Evolutionary conservation across 2,329 filamentous ascomycete species (phyloP).

Genomic region (Epichloe hybrida): DNA sequence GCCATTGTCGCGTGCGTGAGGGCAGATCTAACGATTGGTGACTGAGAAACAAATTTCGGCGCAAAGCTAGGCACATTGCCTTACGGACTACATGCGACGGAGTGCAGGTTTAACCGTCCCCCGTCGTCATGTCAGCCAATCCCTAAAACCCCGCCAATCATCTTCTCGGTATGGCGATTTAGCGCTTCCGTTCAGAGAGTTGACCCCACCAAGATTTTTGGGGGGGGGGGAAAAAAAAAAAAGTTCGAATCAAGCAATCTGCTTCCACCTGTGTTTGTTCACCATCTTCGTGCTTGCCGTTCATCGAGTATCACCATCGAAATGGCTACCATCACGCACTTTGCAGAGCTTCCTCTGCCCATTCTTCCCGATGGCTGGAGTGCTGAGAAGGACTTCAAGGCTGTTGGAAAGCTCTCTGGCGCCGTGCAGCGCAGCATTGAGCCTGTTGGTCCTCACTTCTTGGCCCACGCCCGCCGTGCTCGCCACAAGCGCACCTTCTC

Average conservation of each 20-base stretch:
- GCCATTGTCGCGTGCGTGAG: constrained; percentile 36
- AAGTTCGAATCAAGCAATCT: background rate
- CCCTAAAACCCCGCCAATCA: background rate
- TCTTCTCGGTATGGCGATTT: background rate
- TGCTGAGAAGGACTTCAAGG: constrained; percentile 85
- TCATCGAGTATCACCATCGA: constrained; percentile 6
- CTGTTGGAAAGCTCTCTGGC: constrained; percentile 60
- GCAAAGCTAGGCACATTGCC: background rate
- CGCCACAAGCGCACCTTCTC: constrained; percentile 96
- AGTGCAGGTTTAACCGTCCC: constrained; percentile 13
- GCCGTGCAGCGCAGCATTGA: constrained; percentile 81
- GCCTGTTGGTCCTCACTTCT: constrained; percentile 93
- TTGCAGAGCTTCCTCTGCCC: constrained; percentile 52
- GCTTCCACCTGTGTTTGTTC: background rate
- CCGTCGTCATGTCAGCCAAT: constrained; percentile 3
- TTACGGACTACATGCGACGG: constrained; percentile 5
- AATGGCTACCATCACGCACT: constrained; percentile 53
- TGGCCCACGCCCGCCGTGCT: constrained; percentile 90
- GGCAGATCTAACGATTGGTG: background rate
- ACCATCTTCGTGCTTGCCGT: constrained; percentile 8
- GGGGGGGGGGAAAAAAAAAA: background rate
- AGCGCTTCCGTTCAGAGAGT: no score
- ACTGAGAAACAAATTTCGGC: background rate
- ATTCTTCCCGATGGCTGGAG: constrained; percentile 68
- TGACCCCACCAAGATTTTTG: constrained; percentile 5